Evolutionary conservation across 352 stramenopile species (phyloP).

Genomic region (Hyphochytrium catenoides): DNA sequence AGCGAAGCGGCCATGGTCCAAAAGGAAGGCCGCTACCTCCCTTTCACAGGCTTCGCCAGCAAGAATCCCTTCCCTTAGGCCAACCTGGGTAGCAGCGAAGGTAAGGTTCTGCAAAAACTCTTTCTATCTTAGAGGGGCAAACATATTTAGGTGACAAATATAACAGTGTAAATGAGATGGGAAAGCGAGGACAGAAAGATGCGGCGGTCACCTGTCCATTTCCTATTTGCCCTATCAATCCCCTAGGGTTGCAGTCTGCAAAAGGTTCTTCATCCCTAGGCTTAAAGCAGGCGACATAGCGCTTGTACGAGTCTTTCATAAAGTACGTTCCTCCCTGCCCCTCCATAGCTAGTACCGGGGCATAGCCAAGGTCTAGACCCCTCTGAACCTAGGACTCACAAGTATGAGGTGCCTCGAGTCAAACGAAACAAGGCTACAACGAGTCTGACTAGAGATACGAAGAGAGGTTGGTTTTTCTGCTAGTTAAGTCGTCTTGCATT

Average conservation of each 20-base stretch:
- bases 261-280: conserved; percentile 95
- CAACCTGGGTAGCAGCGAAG: conserved; percentile 30
- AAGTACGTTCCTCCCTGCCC: conserved; percentile 95
- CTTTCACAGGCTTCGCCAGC: conserved; percentile 87
- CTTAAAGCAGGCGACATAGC: conserved; percentile 90
- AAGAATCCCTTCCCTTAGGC: conserved; percentile 66
- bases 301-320: conserved; percentile 75
- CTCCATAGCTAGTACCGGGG: conserved; percentile 76
- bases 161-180: too few relatives aligned
- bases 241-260: conserved; percentile 87
- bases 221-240: conserved; percentile 51
- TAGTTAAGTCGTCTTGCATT: neutral
- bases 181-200: too few relatives aligned
- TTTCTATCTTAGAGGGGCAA: too few relatives aligned
- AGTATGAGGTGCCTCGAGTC: neutral
- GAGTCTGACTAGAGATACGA: too few relatives aligned
- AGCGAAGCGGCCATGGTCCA: conserved; percentile 63
- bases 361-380: conserved; percentile 64
- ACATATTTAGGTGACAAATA: too few relatives aligned
- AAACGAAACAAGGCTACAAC: neutral
- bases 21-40: conserved; percentile 89
- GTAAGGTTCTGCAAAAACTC: too few relatives aligned
- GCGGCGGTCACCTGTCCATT: conserved; percentile 17
- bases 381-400: conserved; percentile 31
- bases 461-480: too few relatives aligned